phyloP scores from a whole-genome alignment of 139 green algal species.

The Trebouxia sp. region DNA sequence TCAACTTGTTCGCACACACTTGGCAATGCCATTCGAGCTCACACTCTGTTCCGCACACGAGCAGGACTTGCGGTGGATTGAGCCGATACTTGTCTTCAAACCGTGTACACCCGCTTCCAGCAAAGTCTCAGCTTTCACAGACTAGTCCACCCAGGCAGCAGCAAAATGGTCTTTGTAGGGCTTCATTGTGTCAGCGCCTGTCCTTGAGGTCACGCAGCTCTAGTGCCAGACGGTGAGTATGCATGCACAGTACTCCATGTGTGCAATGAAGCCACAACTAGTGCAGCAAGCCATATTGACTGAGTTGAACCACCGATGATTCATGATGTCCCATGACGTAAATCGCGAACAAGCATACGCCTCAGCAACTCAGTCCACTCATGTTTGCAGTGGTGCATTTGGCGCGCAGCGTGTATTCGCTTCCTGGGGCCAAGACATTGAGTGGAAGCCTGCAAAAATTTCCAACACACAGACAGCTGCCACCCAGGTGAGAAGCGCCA shows the following conservation, averaged over 20 bases:
- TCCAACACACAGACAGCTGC: constrained; percentile 28
- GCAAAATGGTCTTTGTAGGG: neutral
- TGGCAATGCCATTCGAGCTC: neutral
- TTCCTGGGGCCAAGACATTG: constrained; percentile 64
- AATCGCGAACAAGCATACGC: too few species aligned
- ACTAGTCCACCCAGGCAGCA: neutral
- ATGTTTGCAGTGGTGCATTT: neutral
- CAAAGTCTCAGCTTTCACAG: neutral
- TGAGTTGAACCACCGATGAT: too few species aligned
- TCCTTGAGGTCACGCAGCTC: neutral
- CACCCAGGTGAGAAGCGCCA: too few species aligned
- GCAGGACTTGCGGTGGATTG: neutral
- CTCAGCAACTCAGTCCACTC: too few species aligned
- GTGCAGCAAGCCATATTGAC: too few species aligned
- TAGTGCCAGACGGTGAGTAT: neutral
- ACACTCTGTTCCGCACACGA: neutral
- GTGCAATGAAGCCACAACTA: too few species aligned
- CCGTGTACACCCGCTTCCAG: neutral
- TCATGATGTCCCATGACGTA: too few species aligned
- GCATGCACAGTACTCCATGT: too few species aligned
- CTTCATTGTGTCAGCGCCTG: neutral
- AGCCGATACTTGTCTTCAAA: neutral
- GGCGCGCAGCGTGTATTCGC: constrained; percentile 22
- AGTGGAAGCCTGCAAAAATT: constrained; percentile 53
- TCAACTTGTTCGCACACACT: neutral